Conservation (phyloP, 192 early-diverging fungal species). For the Helicostylum pulchrum region DNA sequence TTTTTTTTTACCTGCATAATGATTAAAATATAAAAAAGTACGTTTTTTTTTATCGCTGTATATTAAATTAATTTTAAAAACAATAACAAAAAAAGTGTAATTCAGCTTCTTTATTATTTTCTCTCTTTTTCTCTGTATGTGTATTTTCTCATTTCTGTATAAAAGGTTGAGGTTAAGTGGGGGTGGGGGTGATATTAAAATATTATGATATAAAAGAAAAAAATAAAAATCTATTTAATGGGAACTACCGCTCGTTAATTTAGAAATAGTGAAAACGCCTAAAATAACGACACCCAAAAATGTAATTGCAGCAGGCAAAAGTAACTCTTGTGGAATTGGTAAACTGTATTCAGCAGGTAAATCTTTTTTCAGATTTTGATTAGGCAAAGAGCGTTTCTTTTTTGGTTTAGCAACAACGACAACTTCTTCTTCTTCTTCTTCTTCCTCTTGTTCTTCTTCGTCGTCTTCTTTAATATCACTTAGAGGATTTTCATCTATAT, state of each 20-base stretch:
- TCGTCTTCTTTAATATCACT: background rate
- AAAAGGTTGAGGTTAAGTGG: background rate
- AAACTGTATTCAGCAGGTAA: background rate
- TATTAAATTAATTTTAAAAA: too few relatives aligned
- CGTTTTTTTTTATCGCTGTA: too few relatives aligned
- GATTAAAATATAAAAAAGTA: too few relatives aligned
- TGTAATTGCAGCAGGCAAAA: conserved; percentile 36
- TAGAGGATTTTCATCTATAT: background rate
- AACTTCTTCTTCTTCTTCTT: background rate
- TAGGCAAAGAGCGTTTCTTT: background rate
- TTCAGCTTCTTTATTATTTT: too few relatives aligned
- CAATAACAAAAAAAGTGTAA: too few relatives aligned
- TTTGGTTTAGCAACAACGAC: background rate
- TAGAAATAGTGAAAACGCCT: conserved; percentile 29
- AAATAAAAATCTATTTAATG: background rate
- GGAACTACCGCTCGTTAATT: conserved; percentile 17
- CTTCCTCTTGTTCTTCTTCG: background rate
- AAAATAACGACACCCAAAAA: conserved; percentile 36
- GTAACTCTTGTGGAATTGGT: conserved; percentile 22
- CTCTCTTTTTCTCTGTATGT: too few relatives aligned
- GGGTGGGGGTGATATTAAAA: background rate
- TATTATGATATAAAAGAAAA: conserved; percentile 2
- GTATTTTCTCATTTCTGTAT: background rate
- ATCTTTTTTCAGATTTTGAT: background rate
- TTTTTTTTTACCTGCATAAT: too few relatives aligned